Base-by-base conservation (phyloP, 2,329 filamentous ascomycete species). In the Aspergillus aculeatus region DNA sequence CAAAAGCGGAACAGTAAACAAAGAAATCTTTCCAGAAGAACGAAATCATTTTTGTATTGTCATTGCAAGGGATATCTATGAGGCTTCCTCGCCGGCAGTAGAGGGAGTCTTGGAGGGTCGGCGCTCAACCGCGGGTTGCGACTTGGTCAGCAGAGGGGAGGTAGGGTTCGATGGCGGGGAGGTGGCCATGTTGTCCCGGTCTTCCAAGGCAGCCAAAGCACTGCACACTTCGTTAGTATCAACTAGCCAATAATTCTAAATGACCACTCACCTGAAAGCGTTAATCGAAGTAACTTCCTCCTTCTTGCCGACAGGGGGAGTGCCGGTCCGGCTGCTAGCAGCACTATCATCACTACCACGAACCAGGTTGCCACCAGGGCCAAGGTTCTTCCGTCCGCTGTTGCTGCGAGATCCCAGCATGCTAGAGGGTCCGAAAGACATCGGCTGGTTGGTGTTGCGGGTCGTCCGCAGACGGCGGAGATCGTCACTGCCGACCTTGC, bases 361-460 rank as follows among this genome's bases (percentile, higher is more conserved):
- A 67, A 85, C 85, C 65, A 93, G 81, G 66, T 89, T 84, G 69
- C 89, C 86, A 70, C 89, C 89, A 66, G 90, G 90, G 62, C 90
- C 90, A 68, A 95, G 84, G 66, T 81, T 82, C 73, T 75, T 76
- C 67, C 92, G 88, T 65, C 92, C 91, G 73, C 93, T 97, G 81
- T 92, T 94, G 81, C 91, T 96, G 65, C 95, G 88, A n/a, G 89
- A 91, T 65, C 86, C 87, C 70, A 97, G 90, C 84, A 96, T 90
- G 63, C 91, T 93, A 55, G 89, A 89, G 12, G 95, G 94, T 31
- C 92, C 93, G 65, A 98, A 85, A 14, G 82, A 82, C 78, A 69
- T 84, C 80, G 71, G 87, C 76, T 78, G 86, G 83, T 77, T 87
- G 78, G 83, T 86, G 64, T 81, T 84, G 83, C 74, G 91, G 68